phyloP scores from a whole-genome alignment of 768 basidiomycete species.

The Podaxis sp. region DNA sequence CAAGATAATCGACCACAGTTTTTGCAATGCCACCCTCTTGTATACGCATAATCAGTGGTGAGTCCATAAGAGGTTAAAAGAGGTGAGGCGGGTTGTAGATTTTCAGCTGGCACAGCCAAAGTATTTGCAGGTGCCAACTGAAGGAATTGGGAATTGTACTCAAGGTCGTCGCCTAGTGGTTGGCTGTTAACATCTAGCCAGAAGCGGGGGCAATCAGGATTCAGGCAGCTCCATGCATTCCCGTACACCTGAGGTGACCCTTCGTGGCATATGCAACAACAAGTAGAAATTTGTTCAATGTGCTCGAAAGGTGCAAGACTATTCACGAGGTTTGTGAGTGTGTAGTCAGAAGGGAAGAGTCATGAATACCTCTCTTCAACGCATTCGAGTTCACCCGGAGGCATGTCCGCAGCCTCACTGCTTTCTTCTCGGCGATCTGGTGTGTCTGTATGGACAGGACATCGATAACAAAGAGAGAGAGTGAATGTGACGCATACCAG shows the following conservation, averaged over 20 bases:
- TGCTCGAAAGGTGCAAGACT: slow-evolving; percentile 3
- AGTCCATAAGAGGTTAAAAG: slow-evolving; percentile 27
- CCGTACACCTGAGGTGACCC: slow-evolving; percentile 54
- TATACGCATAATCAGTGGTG: slow-evolving; percentile 55
- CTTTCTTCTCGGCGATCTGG: background rate
- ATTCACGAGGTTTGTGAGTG: background rate
- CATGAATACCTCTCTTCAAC: slow-evolving; percentile 11
- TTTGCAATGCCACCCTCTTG: slow-evolving; percentile 68
- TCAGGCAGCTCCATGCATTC: slow-evolving; percentile 63
- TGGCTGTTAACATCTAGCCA: slow-evolving; percentile 39
- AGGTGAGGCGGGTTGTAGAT: slow-evolving; percentile 4
- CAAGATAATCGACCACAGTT: slow-evolving; percentile 72
- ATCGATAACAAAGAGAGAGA: background rate
- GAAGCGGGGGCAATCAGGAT: slow-evolving; percentile 55
- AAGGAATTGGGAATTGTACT: slow-evolving; percentile 51
- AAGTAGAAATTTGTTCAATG: slow-evolving; percentile 9
- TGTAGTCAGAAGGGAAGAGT: background rate
- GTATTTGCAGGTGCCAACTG: slow-evolving; percentile 28
- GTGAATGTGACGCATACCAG: background rate
- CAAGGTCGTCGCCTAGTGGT: slow-evolving; percentile 34
- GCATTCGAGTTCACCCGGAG: background rate
- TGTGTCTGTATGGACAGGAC: background rate
- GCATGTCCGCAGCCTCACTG: background rate
- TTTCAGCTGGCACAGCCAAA: slow-evolving; percentile 6
- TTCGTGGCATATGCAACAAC: slow-evolving; percentile 44